Percentiles rank a stretch among this genome's conserved stretches.
These are phyloP conservation scores for Aspergillus leporis DNA, from an alignment of 495 filamentous ascomycete genomes.

Conservation along the genomic window DNA sequence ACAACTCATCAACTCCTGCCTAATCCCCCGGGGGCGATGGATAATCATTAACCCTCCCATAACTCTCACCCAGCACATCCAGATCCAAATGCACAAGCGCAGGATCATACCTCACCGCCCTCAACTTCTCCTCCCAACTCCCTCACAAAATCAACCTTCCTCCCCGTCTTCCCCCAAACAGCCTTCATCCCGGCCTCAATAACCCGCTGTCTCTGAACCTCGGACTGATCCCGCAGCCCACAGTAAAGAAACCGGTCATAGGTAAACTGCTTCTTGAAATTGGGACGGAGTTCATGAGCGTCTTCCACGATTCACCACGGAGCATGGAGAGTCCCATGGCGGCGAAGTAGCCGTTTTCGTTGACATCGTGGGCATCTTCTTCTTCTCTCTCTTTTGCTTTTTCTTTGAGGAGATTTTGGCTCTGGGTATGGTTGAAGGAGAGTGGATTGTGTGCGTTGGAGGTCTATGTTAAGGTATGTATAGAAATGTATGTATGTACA, in stretches of 20 bases:
- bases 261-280: conserved; percentile 17
- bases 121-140: conserved; percentile 16
- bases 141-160: conserved; percentile 19
- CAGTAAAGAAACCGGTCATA: conserved; percentile 25
- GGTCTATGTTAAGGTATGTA: no score
- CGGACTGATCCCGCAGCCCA: conserved; percentile 24
- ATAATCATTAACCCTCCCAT: conserved; percentile 32
- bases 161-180: conserved; percentile 20
- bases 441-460: no score
- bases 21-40: conserved; percentile 23
- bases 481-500: no score
- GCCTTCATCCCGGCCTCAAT: conserved; percentile 23
- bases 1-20: conserved; percentile 22
- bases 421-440: no score
- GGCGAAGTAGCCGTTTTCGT: conserved; percentile 29
- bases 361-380: conserved; percentile 32
- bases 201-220: conserved; percentile 20
- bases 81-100: conserved; percentile 30
- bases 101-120: conserved; percentile 9
- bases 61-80: conserved; percentile 23
- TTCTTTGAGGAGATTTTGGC: no score
- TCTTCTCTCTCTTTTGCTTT: no score
- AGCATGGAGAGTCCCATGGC: conserved; percentile 31
- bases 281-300: conserved; percentile 23
- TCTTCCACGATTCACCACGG: conserved; percentile 30